phyloP scores from a whole-genome alignment of 1,139 yeast species.

The Meyerozyma sp. region DNA sequence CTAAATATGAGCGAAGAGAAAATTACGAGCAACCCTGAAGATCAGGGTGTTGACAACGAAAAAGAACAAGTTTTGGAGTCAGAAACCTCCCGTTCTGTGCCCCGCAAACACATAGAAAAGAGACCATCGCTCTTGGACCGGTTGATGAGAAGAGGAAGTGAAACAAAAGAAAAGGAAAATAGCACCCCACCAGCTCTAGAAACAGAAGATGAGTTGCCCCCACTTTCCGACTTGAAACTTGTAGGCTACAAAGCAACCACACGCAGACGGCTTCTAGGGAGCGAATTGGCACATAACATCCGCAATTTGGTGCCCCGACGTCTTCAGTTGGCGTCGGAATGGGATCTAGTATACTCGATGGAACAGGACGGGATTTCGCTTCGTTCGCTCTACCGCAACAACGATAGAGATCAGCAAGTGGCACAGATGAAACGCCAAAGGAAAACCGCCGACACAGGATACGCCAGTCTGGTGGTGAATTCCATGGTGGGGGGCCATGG shows the following conservation, averaged over 20 bases:
- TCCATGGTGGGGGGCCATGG: slow-evolving; percentile 23
- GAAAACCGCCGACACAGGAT: slow-evolving; percentile 24
- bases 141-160: not conserved
- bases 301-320: slow-evolving; percentile 72
- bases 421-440: slow-evolving; percentile 15
- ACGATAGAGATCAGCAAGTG: slow-evolving; percentile 29
- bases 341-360: slow-evolving; percentile 75
- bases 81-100: not conserved
- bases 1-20: too few relatives aligned
- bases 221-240: slow-evolving; percentile 27
- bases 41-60: not conserved
- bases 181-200: not conserved
- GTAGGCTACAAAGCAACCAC: slow-evolving; percentile 57
- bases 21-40: too few relatives aligned
- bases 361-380: slow-evolving; percentile 92
- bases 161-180: not conserved
- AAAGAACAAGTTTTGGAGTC: not conserved
- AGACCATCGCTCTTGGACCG: not conserved
- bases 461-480: slow-evolving; percentile 31
- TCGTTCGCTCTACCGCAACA: slow-evolving; percentile 58
- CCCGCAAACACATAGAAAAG: not conserved
- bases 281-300: slow-evolving; percentile 67
- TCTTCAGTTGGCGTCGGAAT: slow-evolving; percentile 66
- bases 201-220: slow-evolving; percentile 19
- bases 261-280: slow-evolving; percentile 49